phyloP scores from a whole-genome alignment of 2,329 filamentous ascomycete genomes.

The Atkinsonella hypoxylon region DNA sequence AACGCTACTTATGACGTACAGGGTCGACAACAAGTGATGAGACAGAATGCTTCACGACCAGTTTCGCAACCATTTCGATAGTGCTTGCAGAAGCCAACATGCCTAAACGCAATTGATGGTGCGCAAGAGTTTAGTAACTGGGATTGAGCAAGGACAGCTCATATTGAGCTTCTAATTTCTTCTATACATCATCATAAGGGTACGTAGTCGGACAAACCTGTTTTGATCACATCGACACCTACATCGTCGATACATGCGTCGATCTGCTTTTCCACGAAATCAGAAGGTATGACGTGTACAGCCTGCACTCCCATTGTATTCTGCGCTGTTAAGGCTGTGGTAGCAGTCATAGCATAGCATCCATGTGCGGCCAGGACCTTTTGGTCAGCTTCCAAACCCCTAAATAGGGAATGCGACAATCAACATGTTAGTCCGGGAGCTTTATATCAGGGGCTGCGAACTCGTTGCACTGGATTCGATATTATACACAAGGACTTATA shows the following conservation, averaged over 20 bases:
- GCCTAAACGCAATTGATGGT: conserved; percentile 12
- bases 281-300: conserved; percentile 66
- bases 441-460: not conserved
- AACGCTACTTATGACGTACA: conserved; percentile 13
- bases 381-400: conserved; percentile 89
- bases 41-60: conserved; percentile 20
- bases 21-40: conserved; percentile 25
- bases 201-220: conserved; percentile 44
- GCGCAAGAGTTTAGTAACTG: too few relatives aligned
- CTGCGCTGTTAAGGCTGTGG: conserved; percentile 89
- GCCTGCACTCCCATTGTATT: conserved; percentile 77
- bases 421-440: not conserved
- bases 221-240: conserved; percentile 82
- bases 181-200: not conserved
- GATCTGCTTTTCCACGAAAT: conserved; percentile 76
- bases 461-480: too few relatives aligned
- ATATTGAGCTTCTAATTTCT: not conserved
- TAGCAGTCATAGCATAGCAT: conserved; percentile 93
- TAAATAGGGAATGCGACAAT: conserved; percentile 23
- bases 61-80: conserved; percentile 22
- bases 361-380: conserved; percentile 87
- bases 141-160: not conserved
- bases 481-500: too few relatives aligned
- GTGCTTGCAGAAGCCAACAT: conserved; percentile 28
- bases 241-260: conserved; percentile 76